A percentile compares a stretch with the other conserved stretches of the same genome.
phyloP scores from a whole-genome alignment of 306 rosid species.

The Betula pendula region DNA sequence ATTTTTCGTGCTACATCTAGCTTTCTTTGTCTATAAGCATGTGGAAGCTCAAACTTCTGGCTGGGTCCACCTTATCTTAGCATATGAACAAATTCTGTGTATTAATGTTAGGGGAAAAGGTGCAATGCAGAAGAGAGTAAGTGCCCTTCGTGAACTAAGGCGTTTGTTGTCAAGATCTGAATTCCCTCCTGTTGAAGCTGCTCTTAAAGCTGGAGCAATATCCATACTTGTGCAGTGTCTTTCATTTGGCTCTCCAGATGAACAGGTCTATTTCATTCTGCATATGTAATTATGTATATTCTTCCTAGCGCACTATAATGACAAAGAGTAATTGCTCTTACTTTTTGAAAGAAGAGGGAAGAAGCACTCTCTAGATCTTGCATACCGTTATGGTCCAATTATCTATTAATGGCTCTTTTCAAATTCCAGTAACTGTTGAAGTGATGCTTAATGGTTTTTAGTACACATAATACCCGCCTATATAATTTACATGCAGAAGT shows the following conservation, averaged over 20 bases:
- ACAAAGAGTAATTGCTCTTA: neutral
- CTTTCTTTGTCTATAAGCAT: neutral
- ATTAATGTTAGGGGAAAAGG: constrained; percentile 81
- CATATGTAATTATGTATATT: neutral
- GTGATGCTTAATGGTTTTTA: constrained; percentile 23
- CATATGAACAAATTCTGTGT: constrained; percentile 14
- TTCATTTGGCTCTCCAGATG: constrained; percentile 93
- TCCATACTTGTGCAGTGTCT: constrained; percentile 80
- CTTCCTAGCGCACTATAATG: neutral
- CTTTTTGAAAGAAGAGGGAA: neutral
- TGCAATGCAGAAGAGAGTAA: constrained; percentile 72
- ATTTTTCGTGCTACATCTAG: neutral
- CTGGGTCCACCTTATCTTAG: neutral
- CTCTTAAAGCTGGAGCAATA: constrained; percentile 79
- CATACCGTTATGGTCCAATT: neutral
- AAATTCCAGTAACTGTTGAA: neutral
- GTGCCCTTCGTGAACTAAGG: constrained; percentile 76
- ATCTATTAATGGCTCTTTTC: neutral
- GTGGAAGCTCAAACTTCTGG: neutral
- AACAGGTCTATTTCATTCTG: constrained; percentile 56
- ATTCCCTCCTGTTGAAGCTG: constrained; percentile 88
- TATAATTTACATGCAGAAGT: constrained; percentile 16
- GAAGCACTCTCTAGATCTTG: neutral
- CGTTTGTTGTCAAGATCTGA: constrained; percentile 81
- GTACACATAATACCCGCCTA: neutral